Percentiles rank a stretch among this genome's conserved stretches.
These are phyloP conservation scores for Aspergillus intermedius DNA, from an alignment of 2,329 filamentous ascomycete species.

Conservation along the genomic window DNA sequence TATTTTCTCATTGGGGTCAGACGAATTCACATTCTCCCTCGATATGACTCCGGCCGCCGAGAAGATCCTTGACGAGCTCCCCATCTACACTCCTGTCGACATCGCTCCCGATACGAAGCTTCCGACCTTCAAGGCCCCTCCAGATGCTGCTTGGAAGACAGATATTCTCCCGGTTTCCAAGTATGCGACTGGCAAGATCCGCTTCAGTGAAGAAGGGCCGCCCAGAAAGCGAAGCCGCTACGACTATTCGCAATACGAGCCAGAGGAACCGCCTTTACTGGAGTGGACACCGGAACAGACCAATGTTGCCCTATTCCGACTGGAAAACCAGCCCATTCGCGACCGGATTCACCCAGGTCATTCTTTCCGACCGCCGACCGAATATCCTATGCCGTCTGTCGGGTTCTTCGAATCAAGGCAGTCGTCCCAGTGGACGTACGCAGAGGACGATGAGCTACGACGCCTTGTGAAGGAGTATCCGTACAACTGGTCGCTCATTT, in stretches of 20 bases:
- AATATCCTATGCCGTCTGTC: slow-evolving; percentile 83
- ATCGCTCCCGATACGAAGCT: slow-evolving; percentile 54
- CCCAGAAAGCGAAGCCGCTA: slow-evolving; percentile 76
- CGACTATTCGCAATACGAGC: slow-evolving; percentile 68
- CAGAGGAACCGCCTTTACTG: slow-evolving; percentile 47
- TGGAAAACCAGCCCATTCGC: slow-evolving; percentile 81
- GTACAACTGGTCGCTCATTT: slow-evolving; percentile 96
- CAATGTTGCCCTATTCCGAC: slow-evolving; percentile 79
- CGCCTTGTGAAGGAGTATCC: slow-evolving; percentile 82
- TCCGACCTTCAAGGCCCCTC: slow-evolving; percentile 53
- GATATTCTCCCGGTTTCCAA: slow-evolving; percentile 80
- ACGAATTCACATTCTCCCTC: slow-evolving; percentile 74
- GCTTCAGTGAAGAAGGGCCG: slow-evolving; percentile 58
- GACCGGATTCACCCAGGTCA: slow-evolving; percentile 87
- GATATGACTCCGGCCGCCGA: slow-evolving; percentile 68
- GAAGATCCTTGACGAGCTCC: slow-evolving; percentile 71
- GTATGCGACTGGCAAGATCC: slow-evolving; percentile 74
- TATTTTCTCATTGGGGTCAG: slow-evolving; percentile 74
- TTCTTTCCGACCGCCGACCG: slow-evolving; percentile 86
- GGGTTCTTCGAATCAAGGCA: slow-evolving; percentile 82
- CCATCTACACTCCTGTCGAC: slow-evolving; percentile 62
- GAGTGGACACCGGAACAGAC: slow-evolving; percentile 62
- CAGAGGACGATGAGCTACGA: slow-evolving; percentile 86
- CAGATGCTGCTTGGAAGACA: slow-evolving; percentile 66
- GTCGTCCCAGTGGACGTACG: slow-evolving; percentile 83